Evolutionary conservation across 2,329 filamentous ascomycete species (phyloP).

Genomic region (Didymella lethalis): DNA sequence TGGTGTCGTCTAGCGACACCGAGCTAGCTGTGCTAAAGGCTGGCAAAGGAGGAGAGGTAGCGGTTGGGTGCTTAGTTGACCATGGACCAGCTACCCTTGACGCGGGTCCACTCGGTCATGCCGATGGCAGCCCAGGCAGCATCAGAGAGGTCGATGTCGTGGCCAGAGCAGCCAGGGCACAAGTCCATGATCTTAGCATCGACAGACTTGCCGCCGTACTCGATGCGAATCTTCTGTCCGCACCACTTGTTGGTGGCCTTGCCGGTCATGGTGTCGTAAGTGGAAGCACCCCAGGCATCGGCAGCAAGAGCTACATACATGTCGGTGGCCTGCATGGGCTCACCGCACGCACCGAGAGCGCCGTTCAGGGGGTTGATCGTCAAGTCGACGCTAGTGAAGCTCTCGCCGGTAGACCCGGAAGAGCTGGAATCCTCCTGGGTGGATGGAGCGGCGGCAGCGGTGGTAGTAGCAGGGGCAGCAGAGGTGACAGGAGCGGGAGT

Average conservation of each 20-base stretch:
- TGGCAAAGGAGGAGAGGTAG: slow-evolving; percentile 25
- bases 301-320: slow-evolving; percentile 42
- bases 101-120: slow-evolving; percentile 32
- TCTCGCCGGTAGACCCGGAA: slow-evolving; percentile 15
- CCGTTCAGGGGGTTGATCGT: slow-evolving; percentile 47
- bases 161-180: slow-evolving; percentile 45
- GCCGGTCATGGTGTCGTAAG: slow-evolving; percentile 43
- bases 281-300: slow-evolving; percentile 39
- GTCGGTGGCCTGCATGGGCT: slow-evolving; percentile 31
- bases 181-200: slow-evolving; percentile 44
- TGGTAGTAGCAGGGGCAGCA: slow-evolving; percentile 7
- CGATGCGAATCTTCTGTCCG: slow-evolving; percentile 43
- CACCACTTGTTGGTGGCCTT: slow-evolving; percentile 46
- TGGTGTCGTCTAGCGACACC: slow-evolving; percentile 24
- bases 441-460: slow-evolving; percentile 15
- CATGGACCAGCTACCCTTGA: slow-evolving; percentile 39
- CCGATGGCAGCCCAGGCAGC: slow-evolving; percentile 42
- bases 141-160: slow-evolving; percentile 44
- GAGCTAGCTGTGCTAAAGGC: slow-evolving; percentile 35
- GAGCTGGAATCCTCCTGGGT: slow-evolving; percentile 8
- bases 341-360: slow-evolving; percentile 44
- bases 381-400: slow-evolving; percentile 33
- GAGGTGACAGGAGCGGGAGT: slow-evolving; percentile 18
- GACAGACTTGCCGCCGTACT: slow-evolving; percentile 41
- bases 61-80: slow-evolving; percentile 29